Evolutionary conservation across 805 yeast genomes (phyloP).

Genomic region (Schwanniomyces yamadae): DNA sequence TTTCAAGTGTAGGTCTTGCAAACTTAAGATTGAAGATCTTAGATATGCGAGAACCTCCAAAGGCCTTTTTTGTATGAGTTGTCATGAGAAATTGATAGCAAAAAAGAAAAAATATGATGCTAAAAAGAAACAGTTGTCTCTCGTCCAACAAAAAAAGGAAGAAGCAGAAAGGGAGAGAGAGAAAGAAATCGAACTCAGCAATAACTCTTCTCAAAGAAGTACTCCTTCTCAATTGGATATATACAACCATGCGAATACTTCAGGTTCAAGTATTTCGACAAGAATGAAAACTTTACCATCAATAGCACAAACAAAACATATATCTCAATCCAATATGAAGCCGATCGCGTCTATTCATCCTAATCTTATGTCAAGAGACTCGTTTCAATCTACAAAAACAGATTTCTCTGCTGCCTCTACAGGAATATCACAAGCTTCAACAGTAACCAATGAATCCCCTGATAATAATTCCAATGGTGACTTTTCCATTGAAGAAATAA

Average conservation of each 20-base stretch:
- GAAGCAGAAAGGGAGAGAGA: conserved; percentile 8
- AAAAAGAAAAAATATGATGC: conserved; percentile 66
- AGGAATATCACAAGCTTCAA: conserved; percentile 12
- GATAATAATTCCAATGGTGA: conserved; percentile 15
- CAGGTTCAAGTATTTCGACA: conserved; percentile 10
- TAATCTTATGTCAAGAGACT: conserved; percentile 10
- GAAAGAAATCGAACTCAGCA: conserved; percentile 1
- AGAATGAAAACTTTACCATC: conserved; percentile 16
- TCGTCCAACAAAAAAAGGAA: conserved; percentile 9
- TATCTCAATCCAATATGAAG: neutral
- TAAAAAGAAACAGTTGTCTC: conserved; percentile 34
- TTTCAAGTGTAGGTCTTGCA: conserved; percentile 87
- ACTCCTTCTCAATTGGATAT: conserved; percentile 5
- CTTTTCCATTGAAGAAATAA: conserved; percentile 40
- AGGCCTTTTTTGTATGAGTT: conserved; percentile 88
- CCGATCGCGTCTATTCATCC: neutral
- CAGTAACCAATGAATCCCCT: conserved; percentile 5
- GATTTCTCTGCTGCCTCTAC: conserved; percentile 12
- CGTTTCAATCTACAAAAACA: conserved; percentile 17
- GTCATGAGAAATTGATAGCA: conserved; percentile 81
- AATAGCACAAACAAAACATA: conserved; percentile 9
- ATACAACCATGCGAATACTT: conserved; percentile 5
- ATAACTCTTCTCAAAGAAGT: neutral
- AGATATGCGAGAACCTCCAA: conserved; percentile 90
- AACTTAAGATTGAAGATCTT: conserved; percentile 79